Conservation (phyloP, 208 protist species). For the Histomonas meleagridis region DNA sequence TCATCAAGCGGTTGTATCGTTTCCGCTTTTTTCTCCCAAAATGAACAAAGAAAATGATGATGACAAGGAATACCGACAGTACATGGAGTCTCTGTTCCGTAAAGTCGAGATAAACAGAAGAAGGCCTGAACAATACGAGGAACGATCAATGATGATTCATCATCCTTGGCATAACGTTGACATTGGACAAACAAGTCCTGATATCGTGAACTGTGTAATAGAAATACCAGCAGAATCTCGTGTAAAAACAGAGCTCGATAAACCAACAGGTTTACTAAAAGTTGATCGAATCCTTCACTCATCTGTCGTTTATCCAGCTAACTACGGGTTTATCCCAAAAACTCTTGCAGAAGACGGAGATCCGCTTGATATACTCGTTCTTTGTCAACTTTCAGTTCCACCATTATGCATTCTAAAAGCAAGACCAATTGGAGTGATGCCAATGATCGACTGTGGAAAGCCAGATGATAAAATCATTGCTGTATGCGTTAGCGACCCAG, state of each 20-base stretch:
- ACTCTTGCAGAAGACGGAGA: background rate
- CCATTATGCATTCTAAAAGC: background rate
- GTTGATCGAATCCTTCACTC: conserved; percentile 17
- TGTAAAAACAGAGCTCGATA: conserved; percentile 24
- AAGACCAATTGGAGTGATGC: conserved; percentile 16
- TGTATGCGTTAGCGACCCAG: background rate
- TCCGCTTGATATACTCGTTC: conserved; percentile 4
- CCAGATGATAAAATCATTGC: conserved; percentile 14
- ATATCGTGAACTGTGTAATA: background rate
- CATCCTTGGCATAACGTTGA: background rate
- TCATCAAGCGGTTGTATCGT: no score
- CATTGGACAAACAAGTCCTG: background rate
- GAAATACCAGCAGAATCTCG: background rate
- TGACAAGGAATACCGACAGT: background rate
- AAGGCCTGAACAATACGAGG: no score
- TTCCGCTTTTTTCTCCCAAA: no score
- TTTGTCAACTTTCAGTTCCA: background rate
- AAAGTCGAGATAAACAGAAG: no score
- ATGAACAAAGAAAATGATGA: no score
- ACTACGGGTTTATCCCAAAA: conserved; percentile 11
- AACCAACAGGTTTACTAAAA: conserved; percentile 13
- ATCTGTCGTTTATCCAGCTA: conserved; percentile 25
- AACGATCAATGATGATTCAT: background rate
- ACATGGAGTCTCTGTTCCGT: background rate
- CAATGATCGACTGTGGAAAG: background rate